A percentile compares a stretch with the other conserved stretches of the same genome.
These are phyloP conservation scores for Curvularia lunata DNA, from an alignment of 2,329 filamentous ascomycete genomes.

Conservation along the genomic window DNA sequence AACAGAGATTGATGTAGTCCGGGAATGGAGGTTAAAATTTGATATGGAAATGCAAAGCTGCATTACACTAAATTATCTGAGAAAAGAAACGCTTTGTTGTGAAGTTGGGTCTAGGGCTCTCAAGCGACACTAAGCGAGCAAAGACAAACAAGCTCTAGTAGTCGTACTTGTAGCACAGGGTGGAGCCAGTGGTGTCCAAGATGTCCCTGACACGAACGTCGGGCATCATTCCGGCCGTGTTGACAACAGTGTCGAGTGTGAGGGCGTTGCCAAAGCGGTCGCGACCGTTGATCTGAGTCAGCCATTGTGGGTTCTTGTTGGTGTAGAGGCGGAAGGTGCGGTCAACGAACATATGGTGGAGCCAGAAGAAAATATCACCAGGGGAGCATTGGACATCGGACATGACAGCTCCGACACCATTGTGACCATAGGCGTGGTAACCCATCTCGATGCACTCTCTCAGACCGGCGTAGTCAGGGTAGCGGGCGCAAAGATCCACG, in stretches of 20 bases:
- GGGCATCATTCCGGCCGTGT: conserved; percentile 37
- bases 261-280: conserved; percentile 34
- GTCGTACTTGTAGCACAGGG: conserved; percentile 47
- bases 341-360: conserved; percentile 60
- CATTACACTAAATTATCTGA: neutral
- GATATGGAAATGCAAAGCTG: neutral
- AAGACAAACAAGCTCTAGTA: conserved; percentile 31
- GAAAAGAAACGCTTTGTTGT: neutral
- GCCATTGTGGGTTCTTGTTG: conserved; percentile 35
- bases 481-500: conserved; percentile 38
- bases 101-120: conserved; percentile 1
- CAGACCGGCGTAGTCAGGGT: conserved; percentile 37
- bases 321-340: conserved; percentile 61
- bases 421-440: conserved; percentile 46
- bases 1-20: neutral
- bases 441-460: conserved; percentile 38
- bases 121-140: conserved; percentile 1
- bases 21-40: neutral
- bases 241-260: conserved; percentile 37
- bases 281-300: conserved; percentile 50
- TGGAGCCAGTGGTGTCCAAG: conserved; percentile 33
- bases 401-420: conserved; percentile 47
- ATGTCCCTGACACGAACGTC: conserved; percentile 40
- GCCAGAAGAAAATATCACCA: conserved; percentile 54
- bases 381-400: conserved; percentile 42